Evolutionary conservation across 1,284 basidiomycete genomes (phyloP), one percentile per base, ranked within the genome.

Genomic region (Naganishia albida): DNA sequence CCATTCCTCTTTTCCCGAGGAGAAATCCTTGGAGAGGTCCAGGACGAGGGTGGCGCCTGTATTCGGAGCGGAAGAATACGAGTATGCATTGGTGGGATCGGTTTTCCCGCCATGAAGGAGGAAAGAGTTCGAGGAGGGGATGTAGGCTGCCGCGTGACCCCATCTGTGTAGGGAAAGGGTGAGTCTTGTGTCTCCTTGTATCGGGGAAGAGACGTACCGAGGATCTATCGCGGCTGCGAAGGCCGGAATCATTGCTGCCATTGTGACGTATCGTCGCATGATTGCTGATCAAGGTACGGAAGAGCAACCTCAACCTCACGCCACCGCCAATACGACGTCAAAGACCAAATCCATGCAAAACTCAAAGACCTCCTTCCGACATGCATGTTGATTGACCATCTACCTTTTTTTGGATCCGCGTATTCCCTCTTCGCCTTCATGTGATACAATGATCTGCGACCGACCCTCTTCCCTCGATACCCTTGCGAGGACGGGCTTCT

Each of bases 21-120:
- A 70, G 72, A 91, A 92, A 1, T 85, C 73, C 2, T 77, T 71
- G 2, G 84, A 82, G 34, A 93, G 84, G 46, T 88, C 83, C 20
- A 93, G 83, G 44, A 81, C 81, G 48, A 92, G 80, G 23, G 90
- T 75, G 70, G 91, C 88, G 72, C 86, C 84, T 67, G 80, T 84
- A 71, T 85, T 87, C 65, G 88, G 88, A 18, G 90, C 89, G 26
- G 86, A 84, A 39, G 83, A 83, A 77, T 93, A 93, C 1, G 86
- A 85, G 73, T 83, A 89, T 10, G 81, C 74, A 72, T 87, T 87
- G 75, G 79, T 85, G 20, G 83, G 80, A 75, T 91, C 89, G 28
- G 85, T 86, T 73, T 90, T 87, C 64, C 91, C 91, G 30, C 91
- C 91, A 66, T 89, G 86, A 46, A 92, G 78, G 74, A 86, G 85